These are phyloP conservation scores for Amphibolis antarctica DNA, from an alignment of 106 monocot species.

Conservation along the genomic window DNA sequence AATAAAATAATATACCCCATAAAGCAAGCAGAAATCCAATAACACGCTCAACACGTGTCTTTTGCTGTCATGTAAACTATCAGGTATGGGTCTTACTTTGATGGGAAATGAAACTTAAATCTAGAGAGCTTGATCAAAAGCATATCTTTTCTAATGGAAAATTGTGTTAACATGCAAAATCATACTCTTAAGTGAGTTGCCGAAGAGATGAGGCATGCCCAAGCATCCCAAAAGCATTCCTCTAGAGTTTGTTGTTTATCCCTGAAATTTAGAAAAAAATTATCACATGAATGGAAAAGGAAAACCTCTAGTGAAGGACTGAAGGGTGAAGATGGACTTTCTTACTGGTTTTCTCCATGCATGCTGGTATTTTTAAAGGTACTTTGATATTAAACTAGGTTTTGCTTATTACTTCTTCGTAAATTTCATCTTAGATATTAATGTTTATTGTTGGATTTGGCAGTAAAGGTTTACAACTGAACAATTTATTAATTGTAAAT, in stretches of 20 bases:
- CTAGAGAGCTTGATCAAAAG: background rate
- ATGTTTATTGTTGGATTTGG: no score
- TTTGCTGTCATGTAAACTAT: slow-evolving; percentile 56
- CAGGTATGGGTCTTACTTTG: background rate
- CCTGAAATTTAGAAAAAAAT: slow-evolving; percentile 25
- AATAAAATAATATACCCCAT: slow-evolving; percentile 94
- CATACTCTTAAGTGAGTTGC: slow-evolving; percentile 89
- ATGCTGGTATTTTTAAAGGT: no score
- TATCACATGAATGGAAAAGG: background rate
- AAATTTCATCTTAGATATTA: no score
- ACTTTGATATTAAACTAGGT: no score
- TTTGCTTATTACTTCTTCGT: no score
- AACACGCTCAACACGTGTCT: slow-evolving; percentile 80
- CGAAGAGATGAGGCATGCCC: slow-evolving; percentile 98
- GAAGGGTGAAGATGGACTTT: no score
- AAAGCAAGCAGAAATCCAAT: slow-evolving; percentile 84
- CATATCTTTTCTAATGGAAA: background rate
- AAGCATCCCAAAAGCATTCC: slow-evolving; percentile 99
- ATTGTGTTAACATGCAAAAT: slow-evolving; percentile 6
- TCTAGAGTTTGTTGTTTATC: slow-evolving; percentile 55
- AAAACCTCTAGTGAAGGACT: no score
- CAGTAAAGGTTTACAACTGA: no score
- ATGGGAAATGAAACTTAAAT: background rate
- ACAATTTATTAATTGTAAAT: no score
- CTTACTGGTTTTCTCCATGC: no score